Conservation (phyloP, 2,329 filamentous ascomycete species). For the Cyphellophora attinorum region DNA sequence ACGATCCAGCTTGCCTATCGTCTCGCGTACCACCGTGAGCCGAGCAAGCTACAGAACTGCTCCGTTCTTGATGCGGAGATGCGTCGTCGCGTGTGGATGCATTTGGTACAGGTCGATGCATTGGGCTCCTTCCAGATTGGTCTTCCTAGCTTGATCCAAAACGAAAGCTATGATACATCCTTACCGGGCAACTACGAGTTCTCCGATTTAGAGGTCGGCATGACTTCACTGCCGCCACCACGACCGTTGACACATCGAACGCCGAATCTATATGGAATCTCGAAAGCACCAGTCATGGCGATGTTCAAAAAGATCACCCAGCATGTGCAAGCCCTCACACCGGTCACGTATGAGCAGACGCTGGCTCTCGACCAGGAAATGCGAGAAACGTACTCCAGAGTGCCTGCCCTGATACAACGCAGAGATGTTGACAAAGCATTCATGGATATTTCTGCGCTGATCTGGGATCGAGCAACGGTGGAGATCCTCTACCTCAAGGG, state of each 20-base stretch:
- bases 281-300: not conserved
- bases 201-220: not conserved
- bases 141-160: not conserved
- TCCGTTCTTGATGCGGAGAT: constrained; percentile 48
- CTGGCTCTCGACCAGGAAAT: not conserved
- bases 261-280: not conserved
- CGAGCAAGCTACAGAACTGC: constrained; percentile 22
- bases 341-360: not conserved
- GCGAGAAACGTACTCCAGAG: not conserved
- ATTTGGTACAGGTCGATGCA: not conserved
- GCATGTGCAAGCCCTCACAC: constrained; percentile 1
- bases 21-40: constrained; percentile 52
- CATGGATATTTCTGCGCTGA: constrained; percentile 37
- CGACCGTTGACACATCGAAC: not conserved
- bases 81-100: constrained; percentile 30
- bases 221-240: not conserved
- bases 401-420: not conserved
- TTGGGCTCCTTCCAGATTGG: not conserved
- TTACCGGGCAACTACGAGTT: not conserved
- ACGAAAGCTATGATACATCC: not conserved
- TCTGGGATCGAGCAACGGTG: constrained; percentile 43
- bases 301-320: not conserved
- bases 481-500: constrained; percentile 42
- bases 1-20: constrained; percentile 42
- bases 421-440: constrained; percentile 19